These are phyloP conservation scores for Gynandropsis gynandra DNA, from an alignment of 345 rosid species.

Conservation along the genomic window DNA sequence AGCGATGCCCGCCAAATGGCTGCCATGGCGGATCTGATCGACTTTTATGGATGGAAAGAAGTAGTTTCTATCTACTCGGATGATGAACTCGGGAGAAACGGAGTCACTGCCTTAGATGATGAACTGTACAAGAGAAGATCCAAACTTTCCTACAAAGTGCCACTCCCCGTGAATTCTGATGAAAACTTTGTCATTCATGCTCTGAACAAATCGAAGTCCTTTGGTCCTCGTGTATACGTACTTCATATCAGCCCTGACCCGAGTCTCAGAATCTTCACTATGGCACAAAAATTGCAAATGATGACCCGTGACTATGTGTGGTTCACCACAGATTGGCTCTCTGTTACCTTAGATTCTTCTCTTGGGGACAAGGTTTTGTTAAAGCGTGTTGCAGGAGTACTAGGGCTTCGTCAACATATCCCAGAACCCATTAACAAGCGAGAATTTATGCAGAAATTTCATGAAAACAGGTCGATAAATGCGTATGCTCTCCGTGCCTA, in stretches of 20 bases:
- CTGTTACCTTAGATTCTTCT: constrained; percentile 64
- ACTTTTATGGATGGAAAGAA: constrained; percentile 67
- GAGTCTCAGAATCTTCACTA: constrained; percentile 42
- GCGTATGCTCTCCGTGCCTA: constrained; percentile 68
- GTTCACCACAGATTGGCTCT: constrained; percentile 91
- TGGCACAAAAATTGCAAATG: constrained; percentile 62
- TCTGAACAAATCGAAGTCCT: constrained; percentile 42
- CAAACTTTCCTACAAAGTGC: constrained; percentile 47
- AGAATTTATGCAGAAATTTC: constrained; percentile 41
- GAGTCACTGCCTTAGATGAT: constrained; percentile 46
- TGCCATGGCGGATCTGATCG: constrained; percentile 59
- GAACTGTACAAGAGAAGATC: constrained; percentile 43
- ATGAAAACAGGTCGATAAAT: constrained; percentile 41
- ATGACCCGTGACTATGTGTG: constrained; percentile 62
- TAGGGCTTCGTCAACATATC: constrained; percentile 63
- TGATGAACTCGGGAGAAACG: constrained; percentile 80
- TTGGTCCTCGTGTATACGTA: constrained; percentile 67
- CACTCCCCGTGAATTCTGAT: constrained; percentile 38
- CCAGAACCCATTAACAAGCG: constrained; percentile 47
- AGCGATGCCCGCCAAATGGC: constrained; percentile 74
- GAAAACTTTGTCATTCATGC: constrained; percentile 30
- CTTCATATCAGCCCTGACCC: constrained; percentile 73
- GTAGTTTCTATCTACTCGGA: constrained; percentile 61
- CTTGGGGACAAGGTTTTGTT: constrained; percentile 26
- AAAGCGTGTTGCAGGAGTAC: constrained; percentile 46